Evolutionary conservation across 2,329 filamentous ascomycete species (phyloP).

Genomic region (Trichoderma polysporum): DNA sequence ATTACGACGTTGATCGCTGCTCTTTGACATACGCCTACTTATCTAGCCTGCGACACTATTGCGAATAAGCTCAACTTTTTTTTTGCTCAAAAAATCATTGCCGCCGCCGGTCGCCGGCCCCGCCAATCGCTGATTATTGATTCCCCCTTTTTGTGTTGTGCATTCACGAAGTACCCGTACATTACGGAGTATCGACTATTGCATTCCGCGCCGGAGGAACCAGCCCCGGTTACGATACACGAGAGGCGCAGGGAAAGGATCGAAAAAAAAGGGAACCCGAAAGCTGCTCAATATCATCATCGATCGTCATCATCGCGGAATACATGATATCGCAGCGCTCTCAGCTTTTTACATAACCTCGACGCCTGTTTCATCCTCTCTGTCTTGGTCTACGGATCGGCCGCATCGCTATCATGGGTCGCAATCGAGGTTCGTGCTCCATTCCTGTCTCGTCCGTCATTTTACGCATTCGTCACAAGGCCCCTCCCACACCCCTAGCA

Average conservation of each 20-base stretch:
- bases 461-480: constrained; percentile 8
- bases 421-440: constrained; percentile 53
- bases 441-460: constrained; percentile 21
- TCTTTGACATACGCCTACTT: not conserved
- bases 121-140: constrained; percentile 6
- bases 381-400: not conserved
- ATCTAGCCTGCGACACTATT: not conserved
- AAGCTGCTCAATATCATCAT: not conserved
- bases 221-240: not conserved
- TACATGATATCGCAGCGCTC: constrained; percentile 9
- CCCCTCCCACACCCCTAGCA: not conserved
- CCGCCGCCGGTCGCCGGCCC: constrained; percentile 12
- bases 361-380: not conserved
- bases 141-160: not conserved
- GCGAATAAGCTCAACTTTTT: not conserved
- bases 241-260: not conserved
- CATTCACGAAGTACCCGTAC: no score
- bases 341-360: not conserved
- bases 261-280: not conserved
- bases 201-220: not conserved
- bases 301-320: not conserved
- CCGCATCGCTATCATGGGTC: constrained; percentile 45
- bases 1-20: not conserved
- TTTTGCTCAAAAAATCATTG: not conserved
- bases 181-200: not conserved